phyloP scores from a whole-genome alignment of 1,139 yeast species.

The Eremothecium coryli region DNA sequence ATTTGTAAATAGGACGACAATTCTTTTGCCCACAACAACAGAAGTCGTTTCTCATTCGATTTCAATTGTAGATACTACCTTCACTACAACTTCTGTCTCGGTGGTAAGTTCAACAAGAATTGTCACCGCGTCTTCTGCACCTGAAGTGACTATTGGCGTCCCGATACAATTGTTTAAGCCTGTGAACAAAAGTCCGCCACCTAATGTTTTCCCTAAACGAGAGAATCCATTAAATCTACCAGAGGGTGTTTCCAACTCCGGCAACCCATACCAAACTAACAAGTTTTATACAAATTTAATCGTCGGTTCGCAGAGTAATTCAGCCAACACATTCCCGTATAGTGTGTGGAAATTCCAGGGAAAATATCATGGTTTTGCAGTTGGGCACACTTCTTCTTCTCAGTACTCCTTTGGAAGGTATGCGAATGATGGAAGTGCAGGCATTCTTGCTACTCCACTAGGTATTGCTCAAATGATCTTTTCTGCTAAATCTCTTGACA shows the following conservation, averaged over 20 bases:
- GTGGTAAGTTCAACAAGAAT: too few relatives aligned
- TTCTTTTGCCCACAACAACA: too few relatives aligned
- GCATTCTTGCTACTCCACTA: slow-evolving; percentile 44
- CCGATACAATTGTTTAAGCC: slow-evolving; percentile 45
- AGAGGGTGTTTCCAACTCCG: slow-evolving; percentile 38
- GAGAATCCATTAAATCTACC: slow-evolving; percentile 42
- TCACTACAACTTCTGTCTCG: too few relatives aligned
- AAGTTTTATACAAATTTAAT: slow-evolving; percentile 61
- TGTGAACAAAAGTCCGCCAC: slow-evolving; percentile 43
- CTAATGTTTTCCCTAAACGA: slow-evolving; percentile 39
- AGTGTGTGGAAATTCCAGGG: slow-evolving; percentile 43
- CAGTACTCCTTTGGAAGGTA: too few relatives aligned
- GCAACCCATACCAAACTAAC: slow-evolving; percentile 49
- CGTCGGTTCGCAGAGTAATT: slow-evolving; percentile 42
- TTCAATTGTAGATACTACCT: too few relatives aligned
- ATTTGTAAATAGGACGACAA: too few relatives aligned
- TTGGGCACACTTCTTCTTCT: slow-evolving; percentile 57
- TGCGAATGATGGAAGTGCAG: slow-evolving; percentile 31
- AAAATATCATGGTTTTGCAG: slow-evolving; percentile 50
- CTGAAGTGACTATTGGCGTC: too few relatives aligned
- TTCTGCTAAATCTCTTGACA: slow-evolving; percentile 39
- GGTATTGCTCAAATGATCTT: slow-evolving; percentile 45
- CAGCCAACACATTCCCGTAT: slow-evolving; percentile 56
- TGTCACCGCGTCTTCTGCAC: too few relatives aligned
- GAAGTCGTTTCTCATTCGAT: too few relatives aligned